Conservation (phyloP, 495 filamentous ascomycete species). For the Hypomontagnella monticulosa region DNA sequence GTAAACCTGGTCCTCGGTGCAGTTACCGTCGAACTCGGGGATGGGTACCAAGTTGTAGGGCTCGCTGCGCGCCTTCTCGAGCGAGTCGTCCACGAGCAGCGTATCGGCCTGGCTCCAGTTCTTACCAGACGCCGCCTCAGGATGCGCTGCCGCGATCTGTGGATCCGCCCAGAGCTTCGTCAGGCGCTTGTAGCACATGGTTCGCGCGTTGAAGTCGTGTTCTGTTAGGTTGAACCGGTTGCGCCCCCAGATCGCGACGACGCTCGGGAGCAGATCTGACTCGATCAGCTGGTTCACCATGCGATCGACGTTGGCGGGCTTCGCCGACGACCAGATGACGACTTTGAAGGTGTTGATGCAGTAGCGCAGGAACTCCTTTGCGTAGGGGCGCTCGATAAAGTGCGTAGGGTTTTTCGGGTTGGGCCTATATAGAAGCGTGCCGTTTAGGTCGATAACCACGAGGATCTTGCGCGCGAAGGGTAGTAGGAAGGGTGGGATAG, state of each 20-base stretch:
- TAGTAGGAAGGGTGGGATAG: constrained; percentile 32
- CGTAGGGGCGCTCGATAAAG: constrained; percentile 70
- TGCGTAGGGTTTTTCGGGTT: constrained; percentile 53
- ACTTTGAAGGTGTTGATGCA: constrained; percentile 74
- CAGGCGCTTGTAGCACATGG: constrained; percentile 90
- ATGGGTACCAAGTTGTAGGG: constrained; percentile 85
- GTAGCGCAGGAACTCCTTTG: constrained; percentile 72
- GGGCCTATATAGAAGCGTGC: constrained; percentile 81
- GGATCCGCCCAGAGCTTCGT: constrained; percentile 72
- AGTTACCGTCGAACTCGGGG: constrained; percentile 73
- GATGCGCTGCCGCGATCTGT: constrained; percentile 62
- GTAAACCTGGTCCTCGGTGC: constrained; percentile 40
- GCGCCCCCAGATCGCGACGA: constrained; percentile 82
- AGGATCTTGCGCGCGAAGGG: constrained; percentile 63
- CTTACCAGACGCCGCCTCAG: constrained; percentile 42
- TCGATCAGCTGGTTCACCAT: constrained; percentile 69
- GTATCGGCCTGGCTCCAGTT: constrained; percentile 87
- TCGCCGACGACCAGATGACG: constrained; percentile 92
- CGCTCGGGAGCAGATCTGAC: constrained; percentile 46
- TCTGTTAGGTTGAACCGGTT: constrained; percentile 74
- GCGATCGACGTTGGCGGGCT: constrained; percentile 69
- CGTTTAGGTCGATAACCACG: constrained; percentile 91
- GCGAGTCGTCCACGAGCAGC: constrained; percentile 85
- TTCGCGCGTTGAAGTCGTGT: constrained; percentile 71
- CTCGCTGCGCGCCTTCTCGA: constrained; percentile 79